phyloP scores from a whole-genome alignment of 257 asterid genomes.

The Solanum appendiculatum region DNA sequence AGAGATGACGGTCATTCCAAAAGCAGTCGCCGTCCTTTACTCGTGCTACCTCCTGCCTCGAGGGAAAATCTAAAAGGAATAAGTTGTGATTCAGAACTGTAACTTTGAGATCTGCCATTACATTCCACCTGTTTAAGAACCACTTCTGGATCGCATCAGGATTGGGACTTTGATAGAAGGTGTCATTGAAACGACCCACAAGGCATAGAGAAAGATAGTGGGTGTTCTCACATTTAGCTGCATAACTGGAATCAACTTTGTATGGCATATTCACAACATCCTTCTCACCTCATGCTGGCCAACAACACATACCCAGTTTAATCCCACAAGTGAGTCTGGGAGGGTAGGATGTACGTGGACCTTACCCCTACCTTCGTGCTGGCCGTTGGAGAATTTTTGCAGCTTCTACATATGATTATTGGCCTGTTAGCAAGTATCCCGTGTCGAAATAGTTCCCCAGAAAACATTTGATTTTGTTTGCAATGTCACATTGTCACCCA shows the following conservation, averaged over 20 bases:
- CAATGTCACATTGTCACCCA: neutral
- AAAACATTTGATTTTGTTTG: neutral
- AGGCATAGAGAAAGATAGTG: neutral
- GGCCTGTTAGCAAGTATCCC: neutral
- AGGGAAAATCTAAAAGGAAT: neutral
- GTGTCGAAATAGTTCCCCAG: neutral
- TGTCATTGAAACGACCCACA: neutral
- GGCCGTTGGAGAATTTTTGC: neutral
- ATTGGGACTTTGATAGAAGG: neutral
- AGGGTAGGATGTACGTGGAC: neutral
- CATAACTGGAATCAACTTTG: neutral
- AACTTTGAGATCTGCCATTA: neutral
- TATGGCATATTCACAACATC: neutral
- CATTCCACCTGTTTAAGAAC: neutral
- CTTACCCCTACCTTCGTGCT: neutral
- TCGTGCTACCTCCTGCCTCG: neutral
- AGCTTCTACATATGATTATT: neutral
- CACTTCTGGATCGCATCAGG: neutral
- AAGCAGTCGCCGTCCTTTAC: neutral
- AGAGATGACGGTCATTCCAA: neutral
- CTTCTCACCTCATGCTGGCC: neutral
- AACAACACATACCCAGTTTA: neutral
- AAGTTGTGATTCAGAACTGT: neutral
- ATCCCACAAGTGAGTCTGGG: neutral
- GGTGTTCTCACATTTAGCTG: neutral